Percentiles rank a stretch among this genome's conserved stretches.
These are phyloP conservation scores for Orychophragmus violaceus DNA, from an alignment of 345 rosid species.

Conservation along the genomic window DNA sequence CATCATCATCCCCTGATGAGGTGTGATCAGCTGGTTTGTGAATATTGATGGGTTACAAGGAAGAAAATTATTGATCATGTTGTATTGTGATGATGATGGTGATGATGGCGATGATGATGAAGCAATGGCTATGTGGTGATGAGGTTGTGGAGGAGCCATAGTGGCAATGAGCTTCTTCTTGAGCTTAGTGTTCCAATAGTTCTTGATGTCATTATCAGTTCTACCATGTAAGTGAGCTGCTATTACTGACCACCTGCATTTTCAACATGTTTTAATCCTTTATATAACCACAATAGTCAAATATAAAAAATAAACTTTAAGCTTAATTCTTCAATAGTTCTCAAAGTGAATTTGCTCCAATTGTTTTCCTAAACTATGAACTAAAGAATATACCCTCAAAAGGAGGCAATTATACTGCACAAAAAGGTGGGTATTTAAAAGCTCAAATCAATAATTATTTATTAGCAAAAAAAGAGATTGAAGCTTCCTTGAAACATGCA, in stretches of 20 bases:
- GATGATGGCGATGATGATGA: slow-evolving; percentile 25
- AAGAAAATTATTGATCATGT: slow-evolving; percentile 18
- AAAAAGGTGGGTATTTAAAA: slow-evolving; percentile 26
- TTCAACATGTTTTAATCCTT: background rate
- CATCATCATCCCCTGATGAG: slow-evolving; percentile 28
- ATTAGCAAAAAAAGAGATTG: background rate
- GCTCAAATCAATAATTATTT: background rate
- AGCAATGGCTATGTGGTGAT: slow-evolving; percentile 16
- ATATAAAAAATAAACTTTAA: background rate
- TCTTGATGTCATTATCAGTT: slow-evolving; percentile 88
- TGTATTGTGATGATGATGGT: slow-evolving; percentile 25
- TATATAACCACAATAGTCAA: background rate
- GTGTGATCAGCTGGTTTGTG: slow-evolving; percentile 32
- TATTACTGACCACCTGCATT: slow-evolving; percentile 75
- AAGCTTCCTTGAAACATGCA: slow-evolving; percentile 28
- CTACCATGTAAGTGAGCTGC: slow-evolving; percentile 88
- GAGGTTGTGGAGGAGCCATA: slow-evolving; percentile 24
- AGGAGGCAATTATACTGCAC: slow-evolving; percentile 28
- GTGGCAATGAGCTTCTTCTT: slow-evolving; percentile 65
- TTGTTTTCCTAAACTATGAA: slow-evolving; percentile 1
- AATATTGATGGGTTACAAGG: slow-evolving; percentile 34
- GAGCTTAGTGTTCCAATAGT: slow-evolving; percentile 91
- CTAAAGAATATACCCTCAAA: slow-evolving; percentile 25
- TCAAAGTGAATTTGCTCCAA: background rate
- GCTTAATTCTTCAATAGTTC: background rate